Base-by-base conservation (phyloP, 2,329 filamentous ascomycete genomes). In the Lasiodiplodia hormozganensis region DNA sequence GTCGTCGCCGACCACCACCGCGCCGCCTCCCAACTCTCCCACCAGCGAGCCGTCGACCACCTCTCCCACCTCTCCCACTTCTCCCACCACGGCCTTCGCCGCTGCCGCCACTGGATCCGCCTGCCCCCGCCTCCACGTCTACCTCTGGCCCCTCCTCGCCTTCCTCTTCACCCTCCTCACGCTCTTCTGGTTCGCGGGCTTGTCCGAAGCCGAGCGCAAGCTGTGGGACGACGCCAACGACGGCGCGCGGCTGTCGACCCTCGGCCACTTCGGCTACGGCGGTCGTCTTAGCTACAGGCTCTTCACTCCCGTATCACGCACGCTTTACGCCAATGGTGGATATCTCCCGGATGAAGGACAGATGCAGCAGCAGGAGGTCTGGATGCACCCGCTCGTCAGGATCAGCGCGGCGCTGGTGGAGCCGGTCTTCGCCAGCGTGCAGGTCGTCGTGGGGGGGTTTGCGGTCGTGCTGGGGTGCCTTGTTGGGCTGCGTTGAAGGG, bases 151-250 rank as follows among this genome's bases (percentile, higher is more conserved):
- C 28, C 36, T 64, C 12, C 0, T 64, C 31, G 2, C 25, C 43
- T 64, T 52, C 47, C 5, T 64, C n/a, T 7, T 64, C 60, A 28
- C 21, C 12, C 5, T 52, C n/a, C 5, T 34, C 60, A 3, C 12
- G 5, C 31, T 64, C 60, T 40, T 52, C 31, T 21, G 21, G 25
- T n/a, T 23, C 31, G 47, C 47, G 8, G 60, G 40, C 28, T 23
- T 8, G 4, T 47, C 60, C 18, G 43, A 38, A 5, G 2, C n/a
- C 21, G 60, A 64, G 47, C 43, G n/a, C 28, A 2, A 11, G 18
- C 47, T 36, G 11, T 64, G 60, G 60, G 3, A 18, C 6, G 21
- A 21, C 12, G 60, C 60, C n/a, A 64, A 64, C 47, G 60, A 64
- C 3, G 43, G 25, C 28, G 25, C 58, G 10, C 56, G 56, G 6